Conservation (phyloP, 2,329 filamentous ascomycete genomes). For the Claviceps sp. region DNA sequence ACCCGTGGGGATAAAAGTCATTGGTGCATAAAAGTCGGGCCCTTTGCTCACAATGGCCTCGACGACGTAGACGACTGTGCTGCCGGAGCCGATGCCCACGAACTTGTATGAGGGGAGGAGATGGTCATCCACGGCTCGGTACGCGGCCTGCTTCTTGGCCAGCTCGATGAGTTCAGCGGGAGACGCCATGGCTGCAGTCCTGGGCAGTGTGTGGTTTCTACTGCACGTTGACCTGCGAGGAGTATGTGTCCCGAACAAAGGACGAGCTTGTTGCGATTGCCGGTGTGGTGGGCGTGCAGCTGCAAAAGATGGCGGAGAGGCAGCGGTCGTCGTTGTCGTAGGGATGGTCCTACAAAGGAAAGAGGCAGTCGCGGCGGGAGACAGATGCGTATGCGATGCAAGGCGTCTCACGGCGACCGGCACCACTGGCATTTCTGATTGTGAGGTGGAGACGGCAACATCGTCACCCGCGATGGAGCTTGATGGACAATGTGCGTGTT, state of each 20-base stretch:
- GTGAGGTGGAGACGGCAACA: background rate
- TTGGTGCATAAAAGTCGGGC: slow-evolving; percentile 38
- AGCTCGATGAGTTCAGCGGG: slow-evolving; percentile 41
- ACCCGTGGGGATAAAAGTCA: slow-evolving; percentile 85
- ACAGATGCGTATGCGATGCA: background rate
- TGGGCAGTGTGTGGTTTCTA: background rate
- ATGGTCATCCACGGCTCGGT: slow-evolving; percentile 59
- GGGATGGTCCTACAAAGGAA: background rate
- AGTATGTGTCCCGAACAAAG: background rate
- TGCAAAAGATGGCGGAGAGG: background rate
- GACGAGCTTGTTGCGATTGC: background rate
- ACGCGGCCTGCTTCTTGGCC: slow-evolving; percentile 64
- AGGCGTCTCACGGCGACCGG: background rate
- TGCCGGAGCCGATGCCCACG: slow-evolving; percentile 70
- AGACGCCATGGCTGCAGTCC: slow-evolving; percentile 21
- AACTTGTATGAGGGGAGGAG: slow-evolving; percentile 48
- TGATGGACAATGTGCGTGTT: too few relatives aligned
- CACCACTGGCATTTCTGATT: background rate
- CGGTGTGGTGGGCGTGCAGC: background rate
- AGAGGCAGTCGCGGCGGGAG: background rate
- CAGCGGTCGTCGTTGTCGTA: background rate
- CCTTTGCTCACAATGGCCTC: slow-evolving; percentile 60
- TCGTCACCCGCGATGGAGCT: too few relatives aligned
- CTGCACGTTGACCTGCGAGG: background rate
- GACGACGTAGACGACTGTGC: slow-evolving; percentile 73